Conservation (phyloP, 345 rosid species). For the Kernera saxatilis region DNA sequence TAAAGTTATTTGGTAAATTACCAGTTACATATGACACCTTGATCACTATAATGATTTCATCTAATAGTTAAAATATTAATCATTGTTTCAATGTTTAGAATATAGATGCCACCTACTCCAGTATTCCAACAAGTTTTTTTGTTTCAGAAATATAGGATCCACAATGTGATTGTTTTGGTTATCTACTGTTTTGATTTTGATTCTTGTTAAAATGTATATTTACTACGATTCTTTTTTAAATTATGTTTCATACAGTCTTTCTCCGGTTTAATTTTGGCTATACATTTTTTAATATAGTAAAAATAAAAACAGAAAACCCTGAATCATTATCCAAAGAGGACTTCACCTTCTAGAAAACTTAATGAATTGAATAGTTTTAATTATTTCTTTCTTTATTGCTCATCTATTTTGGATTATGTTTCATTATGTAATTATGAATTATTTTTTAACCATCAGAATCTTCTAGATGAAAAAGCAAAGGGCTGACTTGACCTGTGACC, state of each 20-base stretch:
- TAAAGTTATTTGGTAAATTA: background rate
- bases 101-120: background rate
- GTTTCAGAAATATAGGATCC: background rate
- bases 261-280: background rate
- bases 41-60: background rate
- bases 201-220: background rate
- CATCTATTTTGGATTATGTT: background rate
- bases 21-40: background rate
- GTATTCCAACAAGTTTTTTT: background rate
- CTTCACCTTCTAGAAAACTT: background rate
- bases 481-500: constrained; percentile 21
- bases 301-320: background rate
- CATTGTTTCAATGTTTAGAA: background rate
- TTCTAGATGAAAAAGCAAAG: constrained; percentile 21
- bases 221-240: background rate
- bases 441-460: constrained; percentile 5
- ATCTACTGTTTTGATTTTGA: background rate
- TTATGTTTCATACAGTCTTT: background rate
- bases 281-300: background rate
- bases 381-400: background rate
- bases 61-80: background rate
- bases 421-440: background rate
- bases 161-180: background rate
- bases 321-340: background rate
- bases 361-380: background rate